These are phyloP conservation scores for Oryza glaberrima DNA, from an alignment of 176 grass and related monocot genomes.

Conservation along the genomic window DNA sequence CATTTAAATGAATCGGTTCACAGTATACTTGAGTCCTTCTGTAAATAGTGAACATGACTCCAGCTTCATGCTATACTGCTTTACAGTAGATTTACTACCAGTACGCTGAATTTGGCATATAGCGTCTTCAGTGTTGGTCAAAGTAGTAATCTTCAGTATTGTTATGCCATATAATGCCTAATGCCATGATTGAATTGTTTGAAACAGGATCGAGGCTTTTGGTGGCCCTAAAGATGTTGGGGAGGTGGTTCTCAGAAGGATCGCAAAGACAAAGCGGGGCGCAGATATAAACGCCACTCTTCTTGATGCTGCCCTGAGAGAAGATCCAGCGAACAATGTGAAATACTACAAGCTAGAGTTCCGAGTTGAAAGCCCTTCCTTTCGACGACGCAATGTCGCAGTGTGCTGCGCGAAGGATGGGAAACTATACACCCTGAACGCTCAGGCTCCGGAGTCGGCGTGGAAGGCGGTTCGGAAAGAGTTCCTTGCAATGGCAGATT, in stretches of 20 bases:
- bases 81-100: not conserved
- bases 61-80: not conserved
- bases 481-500: conserved; percentile 83
- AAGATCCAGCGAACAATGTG: conserved; percentile 53
- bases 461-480: conserved; percentile 61
- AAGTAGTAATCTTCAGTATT: not conserved
- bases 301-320: conserved; percentile 60
- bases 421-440: conserved; percentile 88
- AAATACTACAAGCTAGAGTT: conserved; percentile 96
- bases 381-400: conserved; percentile 77
- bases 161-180: conserved; percentile 3
- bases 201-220: conserved; percentile 75
- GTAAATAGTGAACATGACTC: not conserved
- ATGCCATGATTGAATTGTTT: not conserved
- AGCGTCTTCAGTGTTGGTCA: not conserved
- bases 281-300: conserved; percentile 71
- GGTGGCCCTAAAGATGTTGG: conserved; percentile 84
- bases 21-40: not conserved
- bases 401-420: conserved; percentile 72
- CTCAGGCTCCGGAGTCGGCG: conserved; percentile 70
- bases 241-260: conserved; percentile 78
- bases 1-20: not conserved
- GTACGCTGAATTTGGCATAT: not conserved
- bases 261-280: conserved; percentile 67
- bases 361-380: conserved; percentile 62